Evolutionary conservation across 257 asterid genomes (phyloP), one percentile per base, ranked within the genome.

Genomic region (Nicotiana knightiana): DNA sequence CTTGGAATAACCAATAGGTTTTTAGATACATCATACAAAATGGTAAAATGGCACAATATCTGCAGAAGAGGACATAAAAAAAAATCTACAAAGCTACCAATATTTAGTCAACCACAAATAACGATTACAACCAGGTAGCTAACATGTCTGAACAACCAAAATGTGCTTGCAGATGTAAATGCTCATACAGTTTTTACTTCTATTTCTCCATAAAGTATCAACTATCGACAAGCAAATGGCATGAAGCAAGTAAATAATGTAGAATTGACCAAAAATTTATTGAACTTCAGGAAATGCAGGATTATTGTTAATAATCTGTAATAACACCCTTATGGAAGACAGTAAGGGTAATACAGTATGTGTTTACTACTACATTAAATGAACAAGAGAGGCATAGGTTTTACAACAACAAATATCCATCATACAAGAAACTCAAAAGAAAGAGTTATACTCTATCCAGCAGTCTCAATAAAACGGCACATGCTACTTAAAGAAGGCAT

Each of bases 381-480:
- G 54, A 39, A n/a, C 77, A 0, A 58, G 77, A 2, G 33, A 48
- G 13, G 33, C 64, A 73, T 53, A 71, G 30, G 63, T 71, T 85
- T 78, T 85, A 85, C 84, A 85, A n/a, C 37, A 54, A 61, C 5
- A 21, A 28, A 59, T 48, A 67, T 48, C 65, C 76, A 70, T 75
- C 37, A 39, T 61, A 79, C 13, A 80, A 79, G 66, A 81, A 79
- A 75, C 30, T n/a, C 5, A 70, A 70, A 71, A 67, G 51, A 62
- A 48, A 67, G 58, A 54, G 16, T 76, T 79, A 43, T 82, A 68
- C 83, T 9, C 61, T 75, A 68, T 77, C 85, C 80, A 70, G 83
- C 82, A 70, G 16, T 70, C 37, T 83, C 33, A 83, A 79, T 61
- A 80, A 77, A 81, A 24, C 4, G 24, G 17, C 26, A 61, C 51